A percentile compares a stretch with the other conserved stretches of the same genome.
Evolutionary conservation across 2,329 filamentous ascomycete species (phyloP).

Genomic region (Xylaria polymorpha): DNA sequence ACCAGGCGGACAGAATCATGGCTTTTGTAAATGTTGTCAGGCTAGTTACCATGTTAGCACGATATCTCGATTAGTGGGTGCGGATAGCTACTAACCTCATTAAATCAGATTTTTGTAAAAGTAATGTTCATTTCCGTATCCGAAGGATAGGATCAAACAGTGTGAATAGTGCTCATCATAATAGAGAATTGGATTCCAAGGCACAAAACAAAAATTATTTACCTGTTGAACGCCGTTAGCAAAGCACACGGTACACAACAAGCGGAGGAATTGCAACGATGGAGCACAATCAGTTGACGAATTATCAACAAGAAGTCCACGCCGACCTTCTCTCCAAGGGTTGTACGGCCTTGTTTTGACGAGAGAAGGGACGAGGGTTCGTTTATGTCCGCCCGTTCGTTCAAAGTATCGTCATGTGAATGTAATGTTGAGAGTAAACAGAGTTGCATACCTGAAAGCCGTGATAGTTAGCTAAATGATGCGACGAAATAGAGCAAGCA

Average conservation of each 20-base stretch:
- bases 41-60: slow-evolving; percentile 42
- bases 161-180: slow-evolving; percentile 56
- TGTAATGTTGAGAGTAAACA: slow-evolving; percentile 37
- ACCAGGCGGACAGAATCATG: slow-evolving; percentile 13
- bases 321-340: slow-evolving; percentile 63
- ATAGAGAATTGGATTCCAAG: slow-evolving; percentile 30
- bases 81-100: slow-evolving; percentile 49
- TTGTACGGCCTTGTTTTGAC: slow-evolving; percentile 71
- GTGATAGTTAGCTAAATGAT: slow-evolving; percentile 33
- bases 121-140: slow-evolving; percentile 53
- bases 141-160: slow-evolving; percentile 53
- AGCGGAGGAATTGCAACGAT: slow-evolving; percentile 19
- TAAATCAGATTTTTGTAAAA: slow-evolving; percentile 52
- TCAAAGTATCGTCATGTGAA: slow-evolving; percentile 71
- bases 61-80: too few species aligned
- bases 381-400: slow-evolving; percentile 78
- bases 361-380: slow-evolving; percentile 62
- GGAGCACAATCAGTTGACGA: slow-evolving; percentile 71
- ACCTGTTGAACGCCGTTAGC: slow-evolving; percentile 47
- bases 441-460: slow-evolving; percentile 57
- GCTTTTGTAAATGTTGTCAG: slow-evolving; percentile 43
- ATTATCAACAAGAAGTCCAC: slow-evolving; percentile 71
- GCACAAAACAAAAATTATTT: slow-evolving; percentile 30
- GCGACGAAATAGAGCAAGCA: slow-evolving; percentile 33
- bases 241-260: slow-evolving; percentile 43